Evolutionary conservation across 306 rosid species (phyloP), one percentile per base, ranked within the genome.

Genomic region (Vigna trinervia): DNA sequence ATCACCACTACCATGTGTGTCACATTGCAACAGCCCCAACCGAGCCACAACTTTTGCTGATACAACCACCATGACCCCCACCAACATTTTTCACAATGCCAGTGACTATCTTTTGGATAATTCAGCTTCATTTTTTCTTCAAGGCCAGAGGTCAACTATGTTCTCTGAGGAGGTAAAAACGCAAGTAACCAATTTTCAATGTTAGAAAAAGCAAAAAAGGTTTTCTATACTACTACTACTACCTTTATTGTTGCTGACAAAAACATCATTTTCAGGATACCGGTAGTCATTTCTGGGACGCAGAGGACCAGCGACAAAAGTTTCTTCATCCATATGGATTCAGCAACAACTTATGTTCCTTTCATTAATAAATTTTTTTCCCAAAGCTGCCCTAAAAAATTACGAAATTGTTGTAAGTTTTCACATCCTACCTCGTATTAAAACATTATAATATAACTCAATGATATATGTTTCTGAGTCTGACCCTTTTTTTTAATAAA

Each of bases 231-330:
- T 32, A 0, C 1, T 8, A 22, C 5, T 32, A 50, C 10, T 39
- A 0, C 3, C 28, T 2, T 7, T 12, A 58, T 46, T 52, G 34
- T 62, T 15, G 17, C 17, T 73, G 71, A 81, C 71, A 79, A 64
- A 77, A 46, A 81, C 51, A 60, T 83, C 71, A 36, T 83, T 86
- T 86, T 91, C 91, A 93, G 98, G 96, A 82, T 47, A 66, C 56
- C 54, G 85, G 79, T 56, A 73, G 77, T 81, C 77, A 87, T 12
- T 85, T 90, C 68, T 91, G 96, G 97, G 97, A 88, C 36, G 79
- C 52, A 75, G 94, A 90, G 76, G 96, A 91, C 23, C 97, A 90
- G 36, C 82, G 93, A 86, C 94, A 92, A 83, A 87, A 79, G 83
- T 80, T 87, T 88, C 90, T 87, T 75, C 82, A 75, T 85, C 85